Evolutionary conservation across 768 basidiomycete species (phyloP).

Genomic region (Dacryopinax primogenitus): DNA sequence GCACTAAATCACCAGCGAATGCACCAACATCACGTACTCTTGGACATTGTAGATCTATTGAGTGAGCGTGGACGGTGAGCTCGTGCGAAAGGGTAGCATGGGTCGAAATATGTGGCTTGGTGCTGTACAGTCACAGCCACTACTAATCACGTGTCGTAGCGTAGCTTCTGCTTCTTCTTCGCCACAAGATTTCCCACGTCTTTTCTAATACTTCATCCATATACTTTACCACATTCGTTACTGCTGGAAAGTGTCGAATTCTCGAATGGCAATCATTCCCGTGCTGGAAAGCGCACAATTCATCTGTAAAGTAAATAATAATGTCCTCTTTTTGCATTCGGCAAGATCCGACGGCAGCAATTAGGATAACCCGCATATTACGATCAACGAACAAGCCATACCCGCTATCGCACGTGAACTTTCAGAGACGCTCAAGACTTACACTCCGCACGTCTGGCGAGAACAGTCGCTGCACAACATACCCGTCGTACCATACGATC

Average conservation of each 20-base stretch:
- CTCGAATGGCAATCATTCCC: slow-evolving; percentile 34
- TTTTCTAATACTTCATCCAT: neutral
- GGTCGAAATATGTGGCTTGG: slow-evolving; percentile 7
- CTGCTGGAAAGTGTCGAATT: neutral
- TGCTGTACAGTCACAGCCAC: slow-evolving; percentile 9
- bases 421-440: slow-evolving; percentile 44
- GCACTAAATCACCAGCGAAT: neutral
- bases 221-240: neutral
- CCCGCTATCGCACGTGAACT: slow-evolving; percentile 38
- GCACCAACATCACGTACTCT: neutral
- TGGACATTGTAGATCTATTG: neutral
- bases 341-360: neutral
- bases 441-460: slow-evolving; percentile 71
- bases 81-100: neutral
- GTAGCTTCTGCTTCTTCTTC: neutral
- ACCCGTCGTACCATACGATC: slow-evolving; percentile 50
- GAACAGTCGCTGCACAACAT: slow-evolving; percentile 61
- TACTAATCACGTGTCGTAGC: neutral
- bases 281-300: slow-evolving; percentile 46
- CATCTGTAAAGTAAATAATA: slow-evolving; percentile 33
- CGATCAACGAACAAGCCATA: slow-evolving; percentile 45
- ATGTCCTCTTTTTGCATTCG: slow-evolving; percentile 21
- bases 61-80: slow-evolving; percentile 7
- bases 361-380: slow-evolving; percentile 33
- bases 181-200: neutral